Conservation (phyloP, 1,284 basidiomycete species). For the Tylopilus sp. region DNA sequence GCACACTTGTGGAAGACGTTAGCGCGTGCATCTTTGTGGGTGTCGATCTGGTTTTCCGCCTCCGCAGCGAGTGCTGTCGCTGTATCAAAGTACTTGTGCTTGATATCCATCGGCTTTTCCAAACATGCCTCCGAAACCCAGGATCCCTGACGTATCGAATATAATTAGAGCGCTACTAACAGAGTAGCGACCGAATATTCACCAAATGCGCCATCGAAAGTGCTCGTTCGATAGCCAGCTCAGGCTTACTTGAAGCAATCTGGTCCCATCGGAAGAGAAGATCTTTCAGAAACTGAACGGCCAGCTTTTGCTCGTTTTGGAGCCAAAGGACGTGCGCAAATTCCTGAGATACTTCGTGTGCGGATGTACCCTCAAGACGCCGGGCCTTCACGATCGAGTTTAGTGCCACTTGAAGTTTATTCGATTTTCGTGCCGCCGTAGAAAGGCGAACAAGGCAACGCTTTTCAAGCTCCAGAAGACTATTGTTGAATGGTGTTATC, state of each 20-base stretch:
- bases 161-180: neutral
- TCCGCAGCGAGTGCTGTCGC: slow-evolving; percentile 48
- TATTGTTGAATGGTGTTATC: slow-evolving; percentile 49
- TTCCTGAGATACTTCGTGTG: slow-evolving; percentile 68
- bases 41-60: slow-evolving; percentile 18
- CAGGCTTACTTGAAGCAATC: slow-evolving; percentile 13
- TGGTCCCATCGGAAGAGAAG: slow-evolving; percentile 35
- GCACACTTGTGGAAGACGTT: slow-evolving; percentile 83
- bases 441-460: slow-evolving; percentile 72
- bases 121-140: slow-evolving; percentile 89
- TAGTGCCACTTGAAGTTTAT: slow-evolving; percentile 77
- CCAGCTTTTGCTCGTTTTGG: slow-evolving; percentile 80
- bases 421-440: slow-evolving; percentile 65
- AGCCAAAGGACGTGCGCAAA: slow-evolving; percentile 90
- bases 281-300: slow-evolving; percentile 70
- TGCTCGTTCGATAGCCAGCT: slow-evolving; percentile 38
- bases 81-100: slow-evolving; percentile 63
- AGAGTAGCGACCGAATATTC: slow-evolving; percentile 21
- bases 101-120: slow-evolving; percentile 77
- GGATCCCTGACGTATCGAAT: slow-evolving; percentile 57
- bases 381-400: slow-evolving; percentile 82
- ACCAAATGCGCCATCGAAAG: slow-evolving; percentile 61
- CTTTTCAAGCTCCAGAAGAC: slow-evolving; percentile 63
- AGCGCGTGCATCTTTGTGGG: slow-evolving; percentile 41
- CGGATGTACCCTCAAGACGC: slow-evolving; percentile 47